A percentile compares a stretch with the other conserved stretches of the same genome.
These are phyloP conservation scores for Pythium apleroticum DNA, from an alignment of 352 stramenopile species.

Conservation along the genomic window DNA sequence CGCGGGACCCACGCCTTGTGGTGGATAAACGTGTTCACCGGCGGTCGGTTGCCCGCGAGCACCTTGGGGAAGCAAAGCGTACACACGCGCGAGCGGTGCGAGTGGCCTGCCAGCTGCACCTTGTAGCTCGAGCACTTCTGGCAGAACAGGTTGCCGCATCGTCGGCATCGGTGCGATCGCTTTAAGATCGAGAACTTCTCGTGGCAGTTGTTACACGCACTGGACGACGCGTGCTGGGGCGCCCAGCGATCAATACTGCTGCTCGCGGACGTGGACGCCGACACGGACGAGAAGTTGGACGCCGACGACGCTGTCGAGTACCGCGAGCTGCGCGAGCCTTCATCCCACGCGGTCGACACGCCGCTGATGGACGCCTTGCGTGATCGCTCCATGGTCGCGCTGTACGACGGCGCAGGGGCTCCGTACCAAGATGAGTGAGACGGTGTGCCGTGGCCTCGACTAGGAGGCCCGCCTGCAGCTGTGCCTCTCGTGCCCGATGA, in stretches of 20 bases:
- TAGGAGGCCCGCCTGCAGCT: not conserved
- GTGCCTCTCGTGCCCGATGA: constrained; percentile 3
- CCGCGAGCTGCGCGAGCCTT: constrained; percentile 51
- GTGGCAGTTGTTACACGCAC: constrained; percentile 70
- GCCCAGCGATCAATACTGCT: constrained; percentile 59
- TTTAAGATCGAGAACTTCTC: constrained; percentile 84
- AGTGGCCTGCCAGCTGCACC: constrained; percentile 71
- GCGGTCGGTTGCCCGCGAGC: constrained; percentile 63
- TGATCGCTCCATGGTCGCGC: constrained; percentile 24
- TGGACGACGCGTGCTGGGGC: constrained; percentile 65
- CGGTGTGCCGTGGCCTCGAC: not conserved
- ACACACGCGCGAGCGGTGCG: constrained; percentile 84
- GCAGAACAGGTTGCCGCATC: constrained; percentile 81
- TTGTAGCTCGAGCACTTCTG: constrained; percentile 83
- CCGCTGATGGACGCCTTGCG: constrained; percentile 28
- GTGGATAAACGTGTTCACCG: constrained; percentile 86
- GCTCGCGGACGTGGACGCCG: constrained; percentile 22
- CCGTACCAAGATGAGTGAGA: constrained; percentile 1
- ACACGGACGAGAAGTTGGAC: constrained; percentile 39
- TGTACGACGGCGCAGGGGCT: not conserved
- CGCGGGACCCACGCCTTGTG: constrained; percentile 84
- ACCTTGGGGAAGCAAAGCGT: constrained; percentile 87
- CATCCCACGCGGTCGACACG: constrained; percentile 38
- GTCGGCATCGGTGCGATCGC: constrained; percentile 76
- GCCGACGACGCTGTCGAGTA: constrained; percentile 57